phyloP scores from a whole-genome alignment of 2,329 filamentous ascomycete species.

The Cercospora nicotianae region DNA sequence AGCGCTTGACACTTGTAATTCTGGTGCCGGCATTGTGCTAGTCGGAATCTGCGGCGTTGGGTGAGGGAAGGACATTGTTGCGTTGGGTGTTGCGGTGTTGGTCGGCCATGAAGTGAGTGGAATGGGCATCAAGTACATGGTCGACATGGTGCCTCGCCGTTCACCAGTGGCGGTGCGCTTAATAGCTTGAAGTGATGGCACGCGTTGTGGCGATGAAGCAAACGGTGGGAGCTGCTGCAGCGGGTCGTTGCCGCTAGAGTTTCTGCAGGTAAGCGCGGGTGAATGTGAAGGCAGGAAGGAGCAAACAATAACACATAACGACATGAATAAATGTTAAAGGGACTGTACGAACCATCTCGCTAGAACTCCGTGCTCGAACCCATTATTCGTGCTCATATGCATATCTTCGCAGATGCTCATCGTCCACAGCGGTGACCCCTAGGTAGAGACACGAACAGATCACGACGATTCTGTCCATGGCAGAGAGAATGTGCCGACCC shows the following conservation, averaged over 20 bases:
- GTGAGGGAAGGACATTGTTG: background rate
- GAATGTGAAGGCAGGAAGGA: constrained; percentile 7
- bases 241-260: background rate
- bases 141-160: background rate
- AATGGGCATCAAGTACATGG: background rate
- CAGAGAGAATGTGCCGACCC: constrained; percentile 72
- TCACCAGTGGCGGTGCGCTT: background rate
- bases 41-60: background rate
- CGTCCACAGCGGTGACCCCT: background rate
- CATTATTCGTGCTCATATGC: background rate
- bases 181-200: background rate
- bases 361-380: constrained; percentile 4
- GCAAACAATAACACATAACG: too few relatives aligned
- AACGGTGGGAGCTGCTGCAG: background rate
- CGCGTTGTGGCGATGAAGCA: background rate
- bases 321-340: constrained; percentile 11
- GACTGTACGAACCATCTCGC: constrained; percentile 16
- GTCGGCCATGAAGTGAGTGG: background rate
- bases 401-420: background rate
- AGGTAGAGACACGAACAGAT: constrained; percentile 1
- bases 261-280: constrained; percentile 12
- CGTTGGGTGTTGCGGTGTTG: background rate
- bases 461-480: constrained; percentile 55
- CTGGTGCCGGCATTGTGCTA: background rate
- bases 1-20: background rate